Evolutionary conservation across 2,329 filamentous ascomycete species (phyloP), one percentile per base, ranked within the genome.

Genomic region (Leptographium lundbergii): DNA sequence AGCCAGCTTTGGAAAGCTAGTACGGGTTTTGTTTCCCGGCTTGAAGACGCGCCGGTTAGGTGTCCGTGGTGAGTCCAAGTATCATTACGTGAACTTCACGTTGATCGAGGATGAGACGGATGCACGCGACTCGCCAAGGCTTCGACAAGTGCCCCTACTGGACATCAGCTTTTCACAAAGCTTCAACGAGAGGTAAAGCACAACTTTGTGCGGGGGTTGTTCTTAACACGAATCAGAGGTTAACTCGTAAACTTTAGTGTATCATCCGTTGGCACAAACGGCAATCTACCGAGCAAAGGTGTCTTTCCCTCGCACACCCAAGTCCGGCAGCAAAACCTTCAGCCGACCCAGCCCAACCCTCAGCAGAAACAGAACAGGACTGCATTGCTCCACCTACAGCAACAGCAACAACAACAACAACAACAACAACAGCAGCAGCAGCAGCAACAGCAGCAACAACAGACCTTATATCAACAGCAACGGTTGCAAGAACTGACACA

Each of bases 21-120:
- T 99, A 39, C 85, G 94, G 36, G 92, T 99, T 47, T 87, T 99
- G 57, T 99, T 97, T 66, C 92, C 94, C 0, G 92, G 91, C 50
- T 86, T 99, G 25, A 92, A 95, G 73, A 99, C 94, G 36, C 82
- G 94, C 61, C 83, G 94, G 63, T 78, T 99, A 14, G 94, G 94
- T 63, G 91, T 97, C 54, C 85, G 94, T 57, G 94, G 94, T 63
- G 92, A 97, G 74, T 99, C 94, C 17, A 99, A 99, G 70, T 99
- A 99, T 71, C 94, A 99, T 72, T 99, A 99, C 67, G 83, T 86
- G 54, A 85, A 85, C 67, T 87, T 87, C 66, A 75, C 75, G 14
- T 71, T 86, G 56, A 72, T 75, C 50, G 82, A 85, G 56, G 82
- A 85, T 60, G 74, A 80, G 58, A 71, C 75, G 4, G 78, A 81